phyloP scores from a whole-genome alignment of 129 eudicot species.

The sunflower (Helianthus annuus) region HanXRQr2.0-SUNRISE NC_035435.2:81286888-81287387 shows the following conservation, averaged over 20 bases:
- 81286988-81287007: not conserved
- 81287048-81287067: no score
- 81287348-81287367: not conserved
- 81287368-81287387: not conserved
- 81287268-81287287: not conserved
- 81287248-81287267: not conserved
- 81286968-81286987: no score
- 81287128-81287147: no score
- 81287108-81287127: no score
- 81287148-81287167: no score
- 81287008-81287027: not conserved
- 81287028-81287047: no score
- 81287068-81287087: no score
- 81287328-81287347: not conserved
- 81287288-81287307: not conserved
- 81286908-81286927: not conserved
- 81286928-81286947: not conserved
- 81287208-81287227: no score
- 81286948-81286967: no score
- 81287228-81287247: no score
- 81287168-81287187: not conserved
- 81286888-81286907: not conserved
- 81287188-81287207: no score
- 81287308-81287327: not conserved
- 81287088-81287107: no score